Conservation (phyloP, 345 rosid genomes). For the Conringia planisiliqua region DNA sequence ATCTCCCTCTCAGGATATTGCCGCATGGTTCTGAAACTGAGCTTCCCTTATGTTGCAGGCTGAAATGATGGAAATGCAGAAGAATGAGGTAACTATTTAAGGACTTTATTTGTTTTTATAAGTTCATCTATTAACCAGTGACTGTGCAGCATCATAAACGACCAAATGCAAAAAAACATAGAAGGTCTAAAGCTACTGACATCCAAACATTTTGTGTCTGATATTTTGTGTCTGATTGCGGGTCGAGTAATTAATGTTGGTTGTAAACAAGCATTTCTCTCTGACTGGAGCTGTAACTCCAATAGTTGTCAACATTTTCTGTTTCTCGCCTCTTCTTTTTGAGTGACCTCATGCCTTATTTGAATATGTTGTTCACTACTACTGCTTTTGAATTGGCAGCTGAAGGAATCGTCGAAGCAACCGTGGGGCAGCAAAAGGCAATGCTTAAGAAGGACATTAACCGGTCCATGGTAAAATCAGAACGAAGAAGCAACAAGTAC, state of each 20-base stretch:
- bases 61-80: conserved; percentile 55
- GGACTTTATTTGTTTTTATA: neutral
- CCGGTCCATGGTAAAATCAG: conserved; percentile 73
- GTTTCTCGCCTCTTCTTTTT: neutral
- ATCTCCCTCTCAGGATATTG: neutral
- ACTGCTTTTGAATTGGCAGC: conserved; percentile 29
- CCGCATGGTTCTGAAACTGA: conserved; percentile 12
- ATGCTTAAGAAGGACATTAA: conserved; percentile 46
- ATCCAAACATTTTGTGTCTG: neutral
- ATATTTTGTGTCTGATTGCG: neutral
- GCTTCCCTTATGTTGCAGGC: conserved; percentile 44
- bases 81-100: conserved; percentile 46
- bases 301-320: neutral
- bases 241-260: neutral
- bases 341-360: neutral
- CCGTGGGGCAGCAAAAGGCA: conserved; percentile 60
- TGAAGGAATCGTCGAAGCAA: conserved; percentile 41
- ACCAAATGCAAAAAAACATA: neutral
- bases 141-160: neutral
- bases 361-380: neutral
- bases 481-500: conserved; percentile 18
- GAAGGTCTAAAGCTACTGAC: neutral
- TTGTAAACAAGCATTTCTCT: neutral
- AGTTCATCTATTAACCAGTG: neutral
- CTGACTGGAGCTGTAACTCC: neutral